phyloP scores from a whole-genome alignment of 2,329 filamentous ascomycete species.

The Elsinoe fawcettii region DNA sequence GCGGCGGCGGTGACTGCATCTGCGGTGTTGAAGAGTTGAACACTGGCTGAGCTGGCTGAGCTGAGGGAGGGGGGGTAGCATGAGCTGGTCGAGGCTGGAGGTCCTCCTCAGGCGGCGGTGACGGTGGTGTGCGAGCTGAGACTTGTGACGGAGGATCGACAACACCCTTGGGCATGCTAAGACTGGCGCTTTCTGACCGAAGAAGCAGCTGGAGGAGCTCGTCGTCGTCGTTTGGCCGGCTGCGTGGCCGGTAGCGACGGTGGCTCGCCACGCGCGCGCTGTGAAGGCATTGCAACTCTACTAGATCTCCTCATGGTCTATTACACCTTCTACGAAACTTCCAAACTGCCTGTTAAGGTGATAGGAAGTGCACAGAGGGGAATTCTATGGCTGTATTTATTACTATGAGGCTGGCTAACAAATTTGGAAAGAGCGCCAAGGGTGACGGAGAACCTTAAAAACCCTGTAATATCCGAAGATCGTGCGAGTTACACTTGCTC shows the following conservation, averaged over 20 bases:
- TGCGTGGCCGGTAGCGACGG: background rate
- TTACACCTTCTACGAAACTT: background rate
- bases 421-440: background rate
- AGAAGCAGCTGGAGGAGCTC: background rate
- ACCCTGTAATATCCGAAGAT: no score
- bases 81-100: no score
- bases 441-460: background rate
- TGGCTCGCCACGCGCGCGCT: background rate
- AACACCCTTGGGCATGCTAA: no score
- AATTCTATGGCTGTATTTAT: background rate
- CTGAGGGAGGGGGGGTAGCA: no score
- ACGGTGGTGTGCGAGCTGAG: no score
- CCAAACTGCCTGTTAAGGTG: background rate
- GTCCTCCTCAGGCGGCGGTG: no score
- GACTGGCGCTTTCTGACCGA: background rate
- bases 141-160: no score
- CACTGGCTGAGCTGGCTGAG: no score
- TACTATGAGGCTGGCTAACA: background rate
- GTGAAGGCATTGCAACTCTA: background rate
- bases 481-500: no score
- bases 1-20: no score
- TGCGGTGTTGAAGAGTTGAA: no score
- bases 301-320: background rate
- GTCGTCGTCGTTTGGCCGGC: background rate
- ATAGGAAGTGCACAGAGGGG: background rate